Percentiles rank a stretch among this genome's conserved stretches.
Conservation (phyloP, 371 early-diverging fungal species). For the Rhizopus stolonifer region DNA sequence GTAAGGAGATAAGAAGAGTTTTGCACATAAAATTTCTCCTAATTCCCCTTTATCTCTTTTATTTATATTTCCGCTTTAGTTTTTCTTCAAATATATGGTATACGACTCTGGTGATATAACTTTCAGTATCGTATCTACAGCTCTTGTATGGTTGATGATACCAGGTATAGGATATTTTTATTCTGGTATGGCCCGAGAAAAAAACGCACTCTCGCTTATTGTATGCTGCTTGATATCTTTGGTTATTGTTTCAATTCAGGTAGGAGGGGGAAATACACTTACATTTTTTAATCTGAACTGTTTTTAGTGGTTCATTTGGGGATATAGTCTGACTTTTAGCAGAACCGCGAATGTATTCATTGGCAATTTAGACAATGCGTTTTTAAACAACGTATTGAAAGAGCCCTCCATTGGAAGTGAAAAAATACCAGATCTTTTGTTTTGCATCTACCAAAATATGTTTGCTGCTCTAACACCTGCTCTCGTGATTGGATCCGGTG, state of each 20-base stretch:
- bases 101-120: no score
- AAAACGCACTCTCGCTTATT: slow-evolving; percentile 79
- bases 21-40: no score
- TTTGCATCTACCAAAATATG: slow-evolving; percentile 74
- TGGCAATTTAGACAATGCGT: slow-evolving; percentile 29
- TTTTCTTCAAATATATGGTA: no score
- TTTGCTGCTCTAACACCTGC: slow-evolving; percentile 77
- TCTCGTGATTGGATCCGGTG: slow-evolving; percentile 80
- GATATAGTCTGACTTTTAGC: no score
- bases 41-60: no score
- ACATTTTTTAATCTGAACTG: slow-evolving; percentile 42
- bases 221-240: slow-evolving; percentile 76
- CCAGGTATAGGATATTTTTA: slow-evolving; percentile 82
- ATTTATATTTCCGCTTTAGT: no score
- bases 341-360: no score
- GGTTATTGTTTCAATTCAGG: slow-evolving; percentile 79
- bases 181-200: slow-evolving; percentile 80
- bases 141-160: slow-evolving; percentile 20
- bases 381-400: slow-evolving; percentile 43
- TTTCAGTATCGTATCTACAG: no score
- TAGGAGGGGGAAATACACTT: slow-evolving; percentile 9
- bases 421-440: slow-evolving; percentile 62
- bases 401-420: slow-evolving; percentile 43
- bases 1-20: no score
- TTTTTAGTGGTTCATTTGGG: slow-evolving; percentile 58